A percentile compares a stretch with the other conserved stretches of the same genome.
These are phyloP conservation scores for Chytridium lagenaria DNA, from an alignment of 371 early-diverging fungal genomes.

Conservation along the genomic window DNA sequence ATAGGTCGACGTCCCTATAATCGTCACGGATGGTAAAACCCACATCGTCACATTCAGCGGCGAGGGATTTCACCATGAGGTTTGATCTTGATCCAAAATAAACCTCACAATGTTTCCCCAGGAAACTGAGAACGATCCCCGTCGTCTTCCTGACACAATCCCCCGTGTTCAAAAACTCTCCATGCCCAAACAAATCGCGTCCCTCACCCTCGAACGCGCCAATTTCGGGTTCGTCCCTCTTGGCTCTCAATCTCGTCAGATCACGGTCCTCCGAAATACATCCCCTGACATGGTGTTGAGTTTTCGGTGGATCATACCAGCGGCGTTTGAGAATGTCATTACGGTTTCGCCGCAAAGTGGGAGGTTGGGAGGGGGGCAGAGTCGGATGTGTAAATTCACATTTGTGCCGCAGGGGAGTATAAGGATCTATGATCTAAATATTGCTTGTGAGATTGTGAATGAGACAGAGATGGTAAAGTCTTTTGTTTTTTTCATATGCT, in stretches of 20 bases:
- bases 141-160: conserved; percentile 36
- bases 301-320: conserved; percentile 47
- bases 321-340: conserved; percentile 8
- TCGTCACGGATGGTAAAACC: conserved; percentile 46
- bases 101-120: not conserved
- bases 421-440: conserved; percentile 35
- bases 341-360: conserved; percentile 42
- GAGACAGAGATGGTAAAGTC: conserved; percentile 44
- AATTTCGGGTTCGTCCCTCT: conserved; percentile 54
- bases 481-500: no score
- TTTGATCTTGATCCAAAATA: not conserved
- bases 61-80: conserved; percentile 34
- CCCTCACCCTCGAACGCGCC: conserved; percentile 47
- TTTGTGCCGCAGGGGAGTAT: conserved; percentile 34
- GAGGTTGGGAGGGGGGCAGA: conserved; percentile 37
- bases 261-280: conserved; percentile 45
- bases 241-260: conserved; percentile 36
- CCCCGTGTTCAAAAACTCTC: conserved; percentile 39
- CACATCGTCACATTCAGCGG: conserved; percentile 49
- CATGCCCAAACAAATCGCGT: conserved; percentile 41
- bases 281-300: conserved; percentile 24
- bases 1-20: conserved; percentile 48
- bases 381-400: conserved; percentile 43
- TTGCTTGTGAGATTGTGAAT: conserved; percentile 48
- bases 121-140: conserved; percentile 10